Percentiles rank a stretch among this genome's conserved stretches.
phyloP scores from a whole-genome alignment of 345 rosid species.

The Ricinus communis region DNA sequence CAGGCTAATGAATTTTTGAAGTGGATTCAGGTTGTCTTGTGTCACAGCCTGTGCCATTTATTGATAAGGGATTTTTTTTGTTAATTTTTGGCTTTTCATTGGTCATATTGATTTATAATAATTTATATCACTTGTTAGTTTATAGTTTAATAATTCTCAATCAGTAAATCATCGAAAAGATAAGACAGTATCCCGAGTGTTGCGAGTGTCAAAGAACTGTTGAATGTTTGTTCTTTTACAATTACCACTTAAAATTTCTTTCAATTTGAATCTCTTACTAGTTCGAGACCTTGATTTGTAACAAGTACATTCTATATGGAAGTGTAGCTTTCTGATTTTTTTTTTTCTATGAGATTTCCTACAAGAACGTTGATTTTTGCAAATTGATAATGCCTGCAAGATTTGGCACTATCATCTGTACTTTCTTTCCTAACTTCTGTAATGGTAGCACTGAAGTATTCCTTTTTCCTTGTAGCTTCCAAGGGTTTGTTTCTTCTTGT shows the following conservation, averaged over 20 bases:
- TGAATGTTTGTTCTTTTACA: not conserved
- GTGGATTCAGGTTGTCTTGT: not conserved
- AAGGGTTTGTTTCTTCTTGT: constrained; percentile 32
- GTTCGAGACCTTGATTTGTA: not conserved
- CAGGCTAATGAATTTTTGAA: not conserved
- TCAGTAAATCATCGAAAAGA: no score
- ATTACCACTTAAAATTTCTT: not conserved
- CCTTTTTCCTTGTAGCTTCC: constrained; percentile 24
- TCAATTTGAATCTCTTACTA: not conserved
- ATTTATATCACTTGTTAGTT: no score
- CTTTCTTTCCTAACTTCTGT: not conserved
- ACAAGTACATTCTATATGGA: not conserved
- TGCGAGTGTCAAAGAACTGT: not conserved
- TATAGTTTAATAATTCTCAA: no score
- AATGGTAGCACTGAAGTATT: not conserved
- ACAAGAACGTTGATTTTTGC: not conserved
- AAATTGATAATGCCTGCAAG: not conserved
- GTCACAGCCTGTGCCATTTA: not conserved
- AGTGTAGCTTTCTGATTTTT: not conserved
- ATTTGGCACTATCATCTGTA: not conserved
- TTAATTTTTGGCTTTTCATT: not conserved
- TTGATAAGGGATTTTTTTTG: not conserved
- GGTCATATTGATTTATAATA: not conserved
- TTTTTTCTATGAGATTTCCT: not conserved
- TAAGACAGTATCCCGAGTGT: not conserved